Evolutionary conservation across 306 rosid species (phyloP), one percentile per base, ranked within the genome.

Genomic region (Vigna hirtella): DNA sequence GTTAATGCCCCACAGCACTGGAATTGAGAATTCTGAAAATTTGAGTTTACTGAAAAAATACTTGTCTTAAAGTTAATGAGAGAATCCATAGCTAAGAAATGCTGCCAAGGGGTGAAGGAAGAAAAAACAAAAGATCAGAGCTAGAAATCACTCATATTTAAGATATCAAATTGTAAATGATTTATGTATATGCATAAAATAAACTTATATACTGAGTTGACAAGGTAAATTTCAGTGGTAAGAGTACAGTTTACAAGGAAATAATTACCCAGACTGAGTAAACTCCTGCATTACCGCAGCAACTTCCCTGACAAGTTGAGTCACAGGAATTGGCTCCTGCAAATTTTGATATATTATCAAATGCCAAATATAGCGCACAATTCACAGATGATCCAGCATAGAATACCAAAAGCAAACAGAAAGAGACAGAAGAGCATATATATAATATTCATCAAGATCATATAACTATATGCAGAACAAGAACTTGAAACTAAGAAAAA

Each of bases 231-330:
- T 55, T 40, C 52, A 66, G 59, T 14, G 53, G 62, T 59, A 36
- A 58, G 50, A 30, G 64, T 32, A 24, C 45, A 42, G 18, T 38
- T 48, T 10, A 66, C 1, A 26, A 62, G 74, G 49, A 30, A 79
- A 9, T 82, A 81, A 47, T 83, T 90, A 95, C 98, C 98, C 99
- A 47, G 96, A 93, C 79, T 95, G 99, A 79, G 99, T 93, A 81
- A 95, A 95, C 82, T 95, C 98, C 87, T 95, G 96, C 98, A 95
- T 95, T 65, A 93, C 97, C 49, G 97, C 96, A 7, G 97, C 99
- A 64, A 91, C 93, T 88, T 95, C 98, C 91, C 98, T 88, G 24
- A 95, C 96, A 81, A 95, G 99, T 71, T 95, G 99, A 30, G 99
- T 91, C 69, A 93, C 99, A 56, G 96, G 98, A 83, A 95, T 95